Percentiles rank a stretch among this genome's conserved stretches.
These are phyloP conservation scores for Aphanoascus verrucosus DNA, from an alignment of 2,329 filamentous ascomycete genomes.

Conservation along the genomic window DNA sequence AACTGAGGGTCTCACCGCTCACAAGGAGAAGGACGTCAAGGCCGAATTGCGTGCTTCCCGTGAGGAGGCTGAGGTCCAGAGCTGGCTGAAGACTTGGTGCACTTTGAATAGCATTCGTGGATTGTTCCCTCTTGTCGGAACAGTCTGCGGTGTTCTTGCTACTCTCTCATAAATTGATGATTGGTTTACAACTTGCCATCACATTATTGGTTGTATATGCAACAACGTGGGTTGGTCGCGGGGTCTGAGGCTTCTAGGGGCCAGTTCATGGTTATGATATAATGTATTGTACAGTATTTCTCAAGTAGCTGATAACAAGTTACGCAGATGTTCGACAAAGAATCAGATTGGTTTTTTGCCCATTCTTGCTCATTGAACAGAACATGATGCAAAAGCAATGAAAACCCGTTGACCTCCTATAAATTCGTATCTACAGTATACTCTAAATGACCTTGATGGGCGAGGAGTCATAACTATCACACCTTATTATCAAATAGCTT, in stretches of 20 bases:
- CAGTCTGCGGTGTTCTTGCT: constrained; percentile 14
- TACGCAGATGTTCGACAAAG: no score
- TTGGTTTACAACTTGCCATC: not conserved
- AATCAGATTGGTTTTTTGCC: no score
- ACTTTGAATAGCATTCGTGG: constrained; percentile 13
- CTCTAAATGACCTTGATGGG: no score
- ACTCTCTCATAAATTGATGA: constrained; percentile 2
- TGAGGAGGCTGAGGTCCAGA: constrained; percentile 15
- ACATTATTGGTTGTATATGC: not conserved
- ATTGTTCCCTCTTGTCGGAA: constrained; percentile 13
- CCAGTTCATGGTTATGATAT: not conserved
- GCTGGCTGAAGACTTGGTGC: constrained; percentile 15
- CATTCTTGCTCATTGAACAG: no score
- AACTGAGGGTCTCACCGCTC: constrained; percentile 18
- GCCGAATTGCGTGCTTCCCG: constrained; percentile 13
- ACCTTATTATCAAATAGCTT: no score
- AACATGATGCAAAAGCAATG: no score
- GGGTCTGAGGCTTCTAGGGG: not conserved
- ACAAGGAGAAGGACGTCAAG: constrained; percentile 11
- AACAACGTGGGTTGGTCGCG: no score
- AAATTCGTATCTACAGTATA: no score
- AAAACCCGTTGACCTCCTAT: no score
- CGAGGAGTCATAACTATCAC: not conserved
- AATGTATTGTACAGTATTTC: not conserved
- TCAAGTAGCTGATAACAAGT: no score